A percentile compares a stretch with the other conserved stretches of the same genome.
phyloP scores from a whole-genome alignment of 129 eudicot genomes.

The Cynara cardunculus region DNA sequence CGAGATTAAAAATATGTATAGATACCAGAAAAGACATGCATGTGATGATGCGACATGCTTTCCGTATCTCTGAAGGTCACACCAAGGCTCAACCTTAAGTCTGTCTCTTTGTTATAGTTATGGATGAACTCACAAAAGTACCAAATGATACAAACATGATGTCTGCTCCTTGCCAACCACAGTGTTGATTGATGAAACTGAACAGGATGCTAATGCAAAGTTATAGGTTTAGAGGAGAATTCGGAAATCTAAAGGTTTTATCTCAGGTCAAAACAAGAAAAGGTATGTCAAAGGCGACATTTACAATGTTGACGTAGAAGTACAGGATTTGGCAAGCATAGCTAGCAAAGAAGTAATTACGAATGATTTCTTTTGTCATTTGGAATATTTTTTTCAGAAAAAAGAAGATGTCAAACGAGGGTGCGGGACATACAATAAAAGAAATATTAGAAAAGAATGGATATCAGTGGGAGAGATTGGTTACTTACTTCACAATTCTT shows the following conservation, averaged over 20 bases:
- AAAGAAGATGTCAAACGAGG: not conserved
- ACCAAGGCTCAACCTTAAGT: too few relatives aligned
- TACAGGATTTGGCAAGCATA: not conserved
- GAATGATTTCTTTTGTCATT: not conserved
- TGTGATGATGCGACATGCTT: too few relatives aligned
- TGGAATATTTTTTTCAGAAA: not conserved
- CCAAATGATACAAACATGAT: not conserved
- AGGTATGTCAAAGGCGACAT: not conserved
- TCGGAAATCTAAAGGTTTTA: not conserved
- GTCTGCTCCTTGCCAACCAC: not conserved
- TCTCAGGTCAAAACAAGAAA: not conserved
- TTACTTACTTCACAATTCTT: not conserved
- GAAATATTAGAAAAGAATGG: not conserved
- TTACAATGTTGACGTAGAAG: not conserved
- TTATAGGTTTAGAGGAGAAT: not conserved
- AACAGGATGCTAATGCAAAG: not conserved
- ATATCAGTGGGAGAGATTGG: not conserved
- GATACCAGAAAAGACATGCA: too few relatives aligned
- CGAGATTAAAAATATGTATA: too few relatives aligned
- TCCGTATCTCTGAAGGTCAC: too few relatives aligned
- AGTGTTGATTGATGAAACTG: not conserved
- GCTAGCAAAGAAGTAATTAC: not conserved
- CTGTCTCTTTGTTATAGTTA: too few relatives aligned
- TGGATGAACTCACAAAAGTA: too few relatives aligned
- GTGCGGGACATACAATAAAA: not conserved